Conservation (phyloP, 208 protist species). For the Acanthamoeba culbertsoni region DNA sequence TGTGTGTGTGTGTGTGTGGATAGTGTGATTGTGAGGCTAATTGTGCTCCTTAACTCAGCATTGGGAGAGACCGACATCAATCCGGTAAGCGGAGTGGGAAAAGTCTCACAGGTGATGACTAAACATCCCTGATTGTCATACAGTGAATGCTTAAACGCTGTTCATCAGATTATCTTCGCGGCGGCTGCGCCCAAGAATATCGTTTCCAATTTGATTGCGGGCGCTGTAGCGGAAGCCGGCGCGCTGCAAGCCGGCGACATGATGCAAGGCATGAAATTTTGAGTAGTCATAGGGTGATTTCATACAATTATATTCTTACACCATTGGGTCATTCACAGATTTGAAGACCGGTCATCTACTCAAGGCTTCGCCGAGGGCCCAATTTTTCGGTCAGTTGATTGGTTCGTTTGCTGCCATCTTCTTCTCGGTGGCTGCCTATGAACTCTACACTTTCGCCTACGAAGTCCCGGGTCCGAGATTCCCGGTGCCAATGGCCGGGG, state of each 20-base stretch:
- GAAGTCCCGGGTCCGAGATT: constrained; percentile 60
- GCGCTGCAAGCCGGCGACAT: constrained; percentile 75
- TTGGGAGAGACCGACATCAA: constrained; percentile 76
- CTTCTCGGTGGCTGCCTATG: constrained; percentile 70
- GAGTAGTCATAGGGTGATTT: neutral
- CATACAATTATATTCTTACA: neutral
- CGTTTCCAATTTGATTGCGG: constrained; percentile 72
- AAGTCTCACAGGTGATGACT: constrained; percentile 52
- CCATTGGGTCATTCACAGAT: neutral
- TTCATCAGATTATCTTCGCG: constrained; percentile 68
- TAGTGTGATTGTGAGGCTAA: too few relatives aligned
- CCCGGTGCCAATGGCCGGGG: constrained; percentile 5
- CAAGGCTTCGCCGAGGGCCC: constrained; percentile 63
- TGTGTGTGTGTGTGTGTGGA: neutral
- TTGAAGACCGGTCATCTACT: constrained; percentile 77
- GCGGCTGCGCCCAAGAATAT: constrained; percentile 64
- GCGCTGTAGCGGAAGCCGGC: constrained; percentile 75
- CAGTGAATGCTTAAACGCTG: neutral
- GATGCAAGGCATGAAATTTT: constrained; percentile 64
- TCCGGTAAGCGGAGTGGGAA: constrained; percentile 73
- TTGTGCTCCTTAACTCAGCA: constrained; percentile 64
- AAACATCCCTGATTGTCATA: neutral
- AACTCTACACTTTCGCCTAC: constrained; percentile 67
- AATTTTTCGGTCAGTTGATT: constrained; percentile 77
- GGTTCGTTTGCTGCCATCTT: constrained; percentile 71